Evolutionary conservation across 2,329 filamentous ascomycete species (phyloP).

Genomic region (Gaeumannomyces tritici): DNA sequence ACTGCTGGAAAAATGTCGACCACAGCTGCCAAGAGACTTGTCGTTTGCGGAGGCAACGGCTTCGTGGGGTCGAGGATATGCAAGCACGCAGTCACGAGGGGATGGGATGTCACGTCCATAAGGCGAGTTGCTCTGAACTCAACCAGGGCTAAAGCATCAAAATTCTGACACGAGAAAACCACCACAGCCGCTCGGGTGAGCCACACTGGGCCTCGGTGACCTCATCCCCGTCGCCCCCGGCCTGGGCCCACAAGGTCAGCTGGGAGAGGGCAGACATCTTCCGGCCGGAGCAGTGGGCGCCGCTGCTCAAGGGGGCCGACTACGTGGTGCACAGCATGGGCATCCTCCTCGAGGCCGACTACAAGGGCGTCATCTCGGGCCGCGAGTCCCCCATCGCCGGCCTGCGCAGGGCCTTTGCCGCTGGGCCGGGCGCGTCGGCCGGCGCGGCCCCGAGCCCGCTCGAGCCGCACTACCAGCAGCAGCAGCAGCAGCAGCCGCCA

Average conservation of each 20-base stretch:
- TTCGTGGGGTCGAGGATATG: slow-evolving; percentile 87
- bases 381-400: slow-evolving; percentile 73
- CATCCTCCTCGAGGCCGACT: slow-evolving; percentile 92
- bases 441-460: slow-evolving; percentile 61
- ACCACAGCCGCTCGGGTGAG: slow-evolving; percentile 76
- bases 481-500: slow-evolving; percentile 39
- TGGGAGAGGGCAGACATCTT: slow-evolving; percentile 90
- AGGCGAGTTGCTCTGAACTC: slow-evolving; percentile 48
- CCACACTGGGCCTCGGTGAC: slow-evolving; percentile 77
- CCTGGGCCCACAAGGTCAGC: slow-evolving; percentile 73
- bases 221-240: slow-evolving; percentile 57
- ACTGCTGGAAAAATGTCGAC: slow-evolving; percentile 36
- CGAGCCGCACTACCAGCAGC: slow-evolving; percentile 29
- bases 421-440: slow-evolving; percentile 33
- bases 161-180: slow-evolving; percentile 5
- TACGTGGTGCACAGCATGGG: slow-evolving; percentile 93
- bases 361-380: slow-evolving; percentile 84
- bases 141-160: background rate
- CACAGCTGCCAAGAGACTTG: slow-evolving; percentile 58
- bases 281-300: slow-evolving; percentile 67
- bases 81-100: slow-evolving; percentile 73
- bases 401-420: slow-evolving; percentile 67
- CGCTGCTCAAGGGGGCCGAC: slow-evolving; percentile 66
- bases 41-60: slow-evolving; percentile 89
- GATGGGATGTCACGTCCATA: slow-evolving; percentile 88